Evolutionary conservation across 192 early-diverging fungal genomes (phyloP), one percentile per base, ranked within the genome.

Genomic region (Oehlia diaphana): DNA sequence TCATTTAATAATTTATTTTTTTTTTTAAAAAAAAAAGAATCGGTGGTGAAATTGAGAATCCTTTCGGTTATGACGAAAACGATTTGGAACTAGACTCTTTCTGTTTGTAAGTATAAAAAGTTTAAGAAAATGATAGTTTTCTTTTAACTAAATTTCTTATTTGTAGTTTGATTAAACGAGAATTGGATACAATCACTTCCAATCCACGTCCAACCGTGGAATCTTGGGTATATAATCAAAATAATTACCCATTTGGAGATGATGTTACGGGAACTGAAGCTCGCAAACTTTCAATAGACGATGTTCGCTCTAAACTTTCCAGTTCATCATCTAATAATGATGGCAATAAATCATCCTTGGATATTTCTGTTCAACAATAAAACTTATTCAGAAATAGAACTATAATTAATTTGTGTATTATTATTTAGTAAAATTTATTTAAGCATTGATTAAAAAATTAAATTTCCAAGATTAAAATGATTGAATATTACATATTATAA

Each of bases 31-130:
- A 58, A 21, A 21, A 58, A 58, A 58, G 53, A 16, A 96, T 97
- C 74, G 95, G 93, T 39, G 87, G 87, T 16, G 94, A 96, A 84
- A 96, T 98, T 72, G 96, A 98, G 86, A 96, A 97, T 81, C 96
- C 96, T 12, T 96, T 97, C 82, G 94, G 94, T 42, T 88, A 89
- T 76, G 94, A 95, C 72, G 85, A 85, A 42, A 95, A 96, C 78
- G 95, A 94, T 74, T 74, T 92, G 81, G 86, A 88, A 2, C 81
- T 91, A 73, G 88, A 89, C 65, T 80, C 85, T 65, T 90, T 89
- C 77, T 90, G 87, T 77, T 83, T 88, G 70, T 83, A 82, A 63
- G 78, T 82, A 42, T 81, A 75, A 26, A 53, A 19, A 53, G 53
- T 58, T 58, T 1, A 21, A 58, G 5, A 21, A 19, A 6, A 4